A percentile compares a stretch with the other conserved stretches of the same genome.
phyloP scores from a whole-genome alignment of 257 asterid species.

The Buddleja alternifolia region DNA sequence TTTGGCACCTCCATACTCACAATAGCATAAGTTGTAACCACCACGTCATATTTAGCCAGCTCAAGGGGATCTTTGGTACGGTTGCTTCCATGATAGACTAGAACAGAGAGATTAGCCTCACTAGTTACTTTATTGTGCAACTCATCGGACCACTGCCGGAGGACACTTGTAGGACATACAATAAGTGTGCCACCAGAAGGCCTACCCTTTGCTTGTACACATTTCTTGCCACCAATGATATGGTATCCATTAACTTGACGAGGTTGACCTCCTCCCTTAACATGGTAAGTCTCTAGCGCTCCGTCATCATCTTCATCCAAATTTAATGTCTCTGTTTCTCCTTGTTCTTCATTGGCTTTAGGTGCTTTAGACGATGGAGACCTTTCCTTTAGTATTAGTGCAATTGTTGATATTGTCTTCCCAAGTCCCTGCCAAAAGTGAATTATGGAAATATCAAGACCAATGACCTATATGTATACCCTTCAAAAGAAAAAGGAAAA shows the following conservation, averaged over 20 bases:
- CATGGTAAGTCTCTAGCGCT: slow-evolving; percentile 34
- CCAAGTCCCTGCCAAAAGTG: slow-evolving; percentile 85
- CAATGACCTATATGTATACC: slow-evolving; percentile 18
- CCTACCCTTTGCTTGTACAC: slow-evolving; percentile 64
- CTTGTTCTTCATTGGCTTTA: slow-evolving; percentile 42
- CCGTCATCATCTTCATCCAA: slow-evolving; percentile 87
- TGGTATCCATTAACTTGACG: slow-evolving; percentile 38
- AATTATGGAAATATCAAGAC: slow-evolving; percentile 18
- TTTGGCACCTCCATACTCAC: slow-evolving; percentile 99
- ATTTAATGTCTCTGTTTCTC: slow-evolving; percentile 73
- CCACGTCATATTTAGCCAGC: slow-evolving; percentile 92
- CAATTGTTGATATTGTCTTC: slow-evolving; percentile 91
- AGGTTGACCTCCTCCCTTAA: slow-evolving; percentile 42
- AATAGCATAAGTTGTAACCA: slow-evolving; percentile 91
- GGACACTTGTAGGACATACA: slow-evolving; percentile 98
- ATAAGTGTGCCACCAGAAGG: slow-evolving; percentile 95
- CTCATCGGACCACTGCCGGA: slow-evolving; percentile 96
- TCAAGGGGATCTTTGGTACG: slow-evolving; percentile 89
- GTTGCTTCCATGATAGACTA: slow-evolving; percentile 83
- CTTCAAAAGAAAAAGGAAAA: slow-evolving; percentile 25
- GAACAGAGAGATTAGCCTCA: slow-evolving; percentile 84
- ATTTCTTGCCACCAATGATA: slow-evolving; percentile 26
- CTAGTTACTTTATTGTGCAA: slow-evolving; percentile 80
- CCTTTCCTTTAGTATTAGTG: slow-evolving; percentile 89
- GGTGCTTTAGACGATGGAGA: slow-evolving; percentile 61